phyloP scores from a whole-genome alignment of 768 basidiomycete species.

The Auriculariales sp. region DNA sequence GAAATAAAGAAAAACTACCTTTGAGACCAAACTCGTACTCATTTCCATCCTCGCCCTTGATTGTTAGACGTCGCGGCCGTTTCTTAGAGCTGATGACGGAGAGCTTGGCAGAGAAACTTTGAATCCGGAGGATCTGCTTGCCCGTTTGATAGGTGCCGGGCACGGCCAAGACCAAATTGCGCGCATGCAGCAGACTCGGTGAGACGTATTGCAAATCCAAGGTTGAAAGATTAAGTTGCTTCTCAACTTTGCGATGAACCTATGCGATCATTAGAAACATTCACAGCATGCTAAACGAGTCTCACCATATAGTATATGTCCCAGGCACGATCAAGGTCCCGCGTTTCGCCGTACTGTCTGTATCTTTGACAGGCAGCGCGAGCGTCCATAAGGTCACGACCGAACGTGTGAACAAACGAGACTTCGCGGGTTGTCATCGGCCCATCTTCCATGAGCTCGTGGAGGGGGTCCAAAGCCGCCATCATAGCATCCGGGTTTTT shows the following conservation, averaged over 20 bases:
- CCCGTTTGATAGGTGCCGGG: slow-evolving; percentile 93
- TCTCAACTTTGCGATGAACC: slow-evolving; percentile 95
- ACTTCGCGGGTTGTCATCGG: slow-evolving; percentile 90
- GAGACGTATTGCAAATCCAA: slow-evolving; percentile 97
- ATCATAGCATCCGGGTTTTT: slow-evolving; percentile 98
- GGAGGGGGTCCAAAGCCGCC: slow-evolving; percentile 76
- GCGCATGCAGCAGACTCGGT: slow-evolving; percentile 74
- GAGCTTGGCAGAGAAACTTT: slow-evolving; percentile 76
- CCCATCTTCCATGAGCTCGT: slow-evolving; percentile 87
- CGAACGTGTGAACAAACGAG: slow-evolving; percentile 88
- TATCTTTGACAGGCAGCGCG: slow-evolving; percentile 82
- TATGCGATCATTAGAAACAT: slow-evolving; percentile 14
- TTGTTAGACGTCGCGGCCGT: slow-evolving; percentile 73
- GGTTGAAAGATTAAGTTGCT: slow-evolving; percentile 79
- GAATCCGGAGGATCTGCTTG: slow-evolving; percentile 65
- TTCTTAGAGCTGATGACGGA: slow-evolving; percentile 95
- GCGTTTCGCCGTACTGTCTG: slow-evolving; percentile 70
- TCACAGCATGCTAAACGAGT: slow-evolving; percentile 1
- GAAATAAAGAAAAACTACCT: slow-evolving; percentile 30
- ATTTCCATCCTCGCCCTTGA: slow-evolving; percentile 82
- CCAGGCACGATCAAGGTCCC: slow-evolving; percentile 94
- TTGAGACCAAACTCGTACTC: slow-evolving; percentile 90
- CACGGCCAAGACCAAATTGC: slow-evolving; percentile 87
- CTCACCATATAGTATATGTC: slow-evolving; percentile 91
- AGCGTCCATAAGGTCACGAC: slow-evolving; percentile 82